Conservation (phyloP, 495 filamentous ascomycete species). For the Penicillium paradoxum region DNA sequence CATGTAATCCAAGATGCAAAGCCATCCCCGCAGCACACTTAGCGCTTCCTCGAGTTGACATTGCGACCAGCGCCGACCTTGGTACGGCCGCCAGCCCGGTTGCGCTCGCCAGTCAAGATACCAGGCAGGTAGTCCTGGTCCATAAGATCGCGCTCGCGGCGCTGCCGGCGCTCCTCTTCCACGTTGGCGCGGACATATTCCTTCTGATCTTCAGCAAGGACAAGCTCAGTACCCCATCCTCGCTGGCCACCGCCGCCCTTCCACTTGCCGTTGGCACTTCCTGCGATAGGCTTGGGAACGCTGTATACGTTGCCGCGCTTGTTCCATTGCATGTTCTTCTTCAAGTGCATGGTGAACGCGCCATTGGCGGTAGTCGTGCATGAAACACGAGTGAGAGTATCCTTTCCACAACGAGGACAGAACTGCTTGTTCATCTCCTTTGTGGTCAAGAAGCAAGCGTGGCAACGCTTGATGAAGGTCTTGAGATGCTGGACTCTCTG, state of each 20-base stretch:
- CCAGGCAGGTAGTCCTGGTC: slow-evolving; percentile 88
- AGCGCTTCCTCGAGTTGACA: slow-evolving; percentile 76
- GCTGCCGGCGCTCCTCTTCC: slow-evolving; percentile 57
- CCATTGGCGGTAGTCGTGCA: slow-evolving; percentile 79
- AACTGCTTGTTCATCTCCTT: slow-evolving; percentile 89
- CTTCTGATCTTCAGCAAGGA: slow-evolving; percentile 93
- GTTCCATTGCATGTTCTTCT: slow-evolving; percentile 96
- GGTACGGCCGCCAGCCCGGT: slow-evolving; percentile 56
- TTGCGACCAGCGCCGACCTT: slow-evolving; percentile 82
- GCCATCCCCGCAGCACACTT: slow-evolving; percentile 15
- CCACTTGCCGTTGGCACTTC: slow-evolving; percentile 70
- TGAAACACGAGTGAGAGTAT: slow-evolving; percentile 77
- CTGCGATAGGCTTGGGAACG: slow-evolving; percentile 85
- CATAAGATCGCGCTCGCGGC: slow-evolving; percentile 74
- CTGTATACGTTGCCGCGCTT: slow-evolving; percentile 84
- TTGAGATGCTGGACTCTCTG: slow-evolving; percentile 73
- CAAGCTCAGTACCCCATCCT: slow-evolving; percentile 76
- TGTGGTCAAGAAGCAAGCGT: slow-evolving; percentile 84
- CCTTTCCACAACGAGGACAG: slow-evolving; percentile 84
- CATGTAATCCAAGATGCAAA: slow-evolving; percentile 25
- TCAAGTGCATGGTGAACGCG: slow-evolving; percentile 80
- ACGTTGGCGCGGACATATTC: slow-evolving; percentile 68
- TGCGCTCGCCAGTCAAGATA: slow-evolving; percentile 76
- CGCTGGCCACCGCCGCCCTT: slow-evolving; percentile 74
- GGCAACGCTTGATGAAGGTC: slow-evolving; percentile 86